Conservation (phyloP, 1,284 basidiomycete genomes). For the Ceratobasidium sp. region DNA sequence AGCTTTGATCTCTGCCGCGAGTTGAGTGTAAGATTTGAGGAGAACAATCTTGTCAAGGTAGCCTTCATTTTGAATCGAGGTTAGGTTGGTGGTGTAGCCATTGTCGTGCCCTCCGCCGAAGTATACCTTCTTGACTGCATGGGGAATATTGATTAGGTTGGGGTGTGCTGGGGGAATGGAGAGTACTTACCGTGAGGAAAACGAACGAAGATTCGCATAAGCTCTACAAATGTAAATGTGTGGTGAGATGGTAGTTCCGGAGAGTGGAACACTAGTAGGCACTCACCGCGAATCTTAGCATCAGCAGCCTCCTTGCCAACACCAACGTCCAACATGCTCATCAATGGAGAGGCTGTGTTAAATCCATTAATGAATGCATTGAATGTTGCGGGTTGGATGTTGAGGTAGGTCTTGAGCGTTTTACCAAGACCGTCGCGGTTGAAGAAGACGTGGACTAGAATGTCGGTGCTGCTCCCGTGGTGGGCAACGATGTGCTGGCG, state of each 20-base stretch:
- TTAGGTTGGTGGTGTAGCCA: constrained; percentile 71
- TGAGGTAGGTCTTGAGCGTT: constrained; percentile 58
- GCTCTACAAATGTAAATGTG: constrained; percentile 53
- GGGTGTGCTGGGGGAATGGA: background rate
- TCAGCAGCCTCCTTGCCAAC: constrained; percentile 76
- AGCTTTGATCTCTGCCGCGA: constrained; percentile 67
- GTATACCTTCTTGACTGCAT: constrained; percentile 34
- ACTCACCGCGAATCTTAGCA: constrained; percentile 73
- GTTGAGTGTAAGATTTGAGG: constrained; percentile 69
- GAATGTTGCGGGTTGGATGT: constrained; percentile 59
- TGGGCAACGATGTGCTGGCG: constrained; percentile 63
- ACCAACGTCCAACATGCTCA: constrained; percentile 77
- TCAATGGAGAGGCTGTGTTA: constrained; percentile 70
- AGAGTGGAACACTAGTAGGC: background rate
- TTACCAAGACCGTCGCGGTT: constrained; percentile 70
- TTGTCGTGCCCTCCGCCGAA: constrained; percentile 73
- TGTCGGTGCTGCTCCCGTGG: constrained; percentile 59
- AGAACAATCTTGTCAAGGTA: constrained; percentile 72
- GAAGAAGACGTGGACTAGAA: constrained; percentile 72
- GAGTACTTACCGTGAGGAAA: constrained; percentile 62
- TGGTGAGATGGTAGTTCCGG: background rate
- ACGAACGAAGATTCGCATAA: constrained; percentile 68
- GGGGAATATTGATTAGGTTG: background rate
- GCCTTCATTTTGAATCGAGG: constrained; percentile 71
- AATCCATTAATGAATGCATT: constrained; percentile 73